Evolutionary conservation across 306 rosid genomes (phyloP).

Genomic region (Vigna mungo): DNA sequence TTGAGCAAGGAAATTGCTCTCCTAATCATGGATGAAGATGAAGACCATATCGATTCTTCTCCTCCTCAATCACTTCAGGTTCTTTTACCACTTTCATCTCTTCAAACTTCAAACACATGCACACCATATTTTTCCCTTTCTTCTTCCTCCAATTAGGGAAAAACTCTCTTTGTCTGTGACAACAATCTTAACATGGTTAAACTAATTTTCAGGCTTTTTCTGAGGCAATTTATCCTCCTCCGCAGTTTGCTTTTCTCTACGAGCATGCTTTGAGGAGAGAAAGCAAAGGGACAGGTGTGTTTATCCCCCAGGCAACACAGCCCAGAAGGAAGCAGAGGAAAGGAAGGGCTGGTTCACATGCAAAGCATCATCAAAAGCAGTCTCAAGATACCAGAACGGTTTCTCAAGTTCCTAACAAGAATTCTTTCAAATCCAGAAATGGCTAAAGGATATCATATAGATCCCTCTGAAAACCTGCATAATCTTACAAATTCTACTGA

Average conservation of each 20-base stretch:
- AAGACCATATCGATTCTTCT: constrained; percentile 59
- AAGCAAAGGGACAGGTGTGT: constrained; percentile 98
- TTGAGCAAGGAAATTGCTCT: constrained; percentile 89
- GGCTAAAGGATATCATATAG: constrained; percentile 42
- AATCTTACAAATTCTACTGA: constrained; percentile 44
- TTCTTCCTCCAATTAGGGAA: background rate
- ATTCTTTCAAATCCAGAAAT: constrained; percentile 60
- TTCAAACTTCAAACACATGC: background rate
- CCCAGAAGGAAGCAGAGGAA: constrained; percentile 78
- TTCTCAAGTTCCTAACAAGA: constrained; percentile 58
- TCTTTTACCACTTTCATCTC: constrained; percentile 35
- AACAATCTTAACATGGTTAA: constrained; percentile 1
- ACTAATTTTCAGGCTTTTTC: constrained; percentile 64
- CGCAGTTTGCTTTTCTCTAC: constrained; percentile 52
- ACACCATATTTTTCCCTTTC: background rate
- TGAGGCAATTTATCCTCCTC: constrained; percentile 62
- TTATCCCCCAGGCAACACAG: constrained; percentile 77
- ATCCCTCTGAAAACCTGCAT: constrained; percentile 29
- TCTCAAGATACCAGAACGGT: constrained; percentile 57
- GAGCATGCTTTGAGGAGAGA: constrained; percentile 66
- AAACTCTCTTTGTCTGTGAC: background rate
- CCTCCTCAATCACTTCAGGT: constrained; percentile 78
- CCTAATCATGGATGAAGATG: constrained; percentile 91
- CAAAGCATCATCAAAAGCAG: constrained; percentile 65
- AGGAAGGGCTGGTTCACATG: constrained; percentile 62